Evolutionary conservation across 805 yeast genomes (phyloP).

Genomic region (Candida easanensis): DNA sequence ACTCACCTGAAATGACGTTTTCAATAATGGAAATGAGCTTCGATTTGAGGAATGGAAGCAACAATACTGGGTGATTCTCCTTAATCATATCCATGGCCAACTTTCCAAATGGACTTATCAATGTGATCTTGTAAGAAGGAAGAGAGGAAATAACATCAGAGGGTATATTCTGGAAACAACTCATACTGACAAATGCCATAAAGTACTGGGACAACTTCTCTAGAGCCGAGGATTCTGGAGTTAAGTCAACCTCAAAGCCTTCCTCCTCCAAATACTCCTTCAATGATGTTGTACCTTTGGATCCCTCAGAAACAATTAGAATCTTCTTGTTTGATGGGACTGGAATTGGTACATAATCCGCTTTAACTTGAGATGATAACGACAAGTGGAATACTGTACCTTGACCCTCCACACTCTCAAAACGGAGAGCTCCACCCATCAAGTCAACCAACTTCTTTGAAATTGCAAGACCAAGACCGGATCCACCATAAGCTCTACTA

Average conservation of each 20-base stretch:
- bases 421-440: slow-evolving; percentile 92
- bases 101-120: slow-evolving; percentile 18
- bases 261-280: slow-evolving; percentile 7
- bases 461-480: slow-evolving; percentile 83
- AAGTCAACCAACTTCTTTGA: slow-evolving; percentile 80
- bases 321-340: slow-evolving; percentile 3
- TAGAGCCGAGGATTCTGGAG: not conserved
- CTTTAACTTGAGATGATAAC: slow-evolving; percentile 36
- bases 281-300: slow-evolving; percentile 8
- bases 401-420: slow-evolving; percentile 68
- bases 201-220: slow-evolving; percentile 1
- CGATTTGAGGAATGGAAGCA: slow-evolving; percentile 19
- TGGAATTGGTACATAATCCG: not conserved
- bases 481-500: slow-evolving; percentile 86
- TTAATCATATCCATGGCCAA: slow-evolving; percentile 5
- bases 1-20: not conserved
- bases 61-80: slow-evolving; percentile 11
- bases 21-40: slow-evolving; percentile 9
- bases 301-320: slow-evolving; percentile 12
- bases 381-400: slow-evolving; percentile 82
- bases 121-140: slow-evolving; percentile 3
- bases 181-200: slow-evolving; percentile 12
- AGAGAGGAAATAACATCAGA: not conserved
- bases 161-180: slow-evolving; percentile 9
- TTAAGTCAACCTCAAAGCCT: slow-evolving; percentile 7